Base-by-base conservation (phyloP, 345 rosid species). In the Brassica incana region DNA sequence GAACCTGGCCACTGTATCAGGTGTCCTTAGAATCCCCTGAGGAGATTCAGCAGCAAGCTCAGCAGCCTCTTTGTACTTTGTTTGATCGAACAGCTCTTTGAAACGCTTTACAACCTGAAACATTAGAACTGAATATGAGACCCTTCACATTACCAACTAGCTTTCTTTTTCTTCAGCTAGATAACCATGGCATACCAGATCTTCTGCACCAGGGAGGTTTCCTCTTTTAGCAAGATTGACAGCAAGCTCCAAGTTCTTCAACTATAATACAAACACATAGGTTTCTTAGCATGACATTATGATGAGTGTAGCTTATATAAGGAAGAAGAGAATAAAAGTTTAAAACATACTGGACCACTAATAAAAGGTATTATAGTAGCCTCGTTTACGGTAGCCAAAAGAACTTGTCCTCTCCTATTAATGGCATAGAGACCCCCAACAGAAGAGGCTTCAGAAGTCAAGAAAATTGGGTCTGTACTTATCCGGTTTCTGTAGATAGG, bases 11-110 rank as follows among this genome's bases (percentile, higher is more conserved):
- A 96, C 97, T 14, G 98, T 96, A 67, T 96, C 99, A 58, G 97
- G 97, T 23, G 99, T 96, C 54, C 99, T 90, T 50, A 96, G 97
- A 71, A 93, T 85, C 73, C 99, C 99, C 75, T 90, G 98, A 6
- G 99, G 99, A 72, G 99, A 93, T 82, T 96, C 97, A 63, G 99
- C 97, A 83, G 99, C 99, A 75, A 96, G 97, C 86, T 96, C 99
- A 74, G 99, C 99, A 58, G 99, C 99, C 86, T 96, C 99, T 82
- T 96, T 93, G 81, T 96, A 96, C 85, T 96, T 96, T 27, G 97
- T 93, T 78, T 96, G 99, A 75, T 98, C 93, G 81, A 96, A 96
- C 16, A 93, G 82, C 78, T 93, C 99, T 87, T 96, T 98, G 83
- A 96, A 96, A 74, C 97, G 95, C 88, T 96, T 97, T 67, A 90